Conservation (phyloP, 192 early-diverging fungal species). For the Phlyctochytrium planicorne region DNA sequence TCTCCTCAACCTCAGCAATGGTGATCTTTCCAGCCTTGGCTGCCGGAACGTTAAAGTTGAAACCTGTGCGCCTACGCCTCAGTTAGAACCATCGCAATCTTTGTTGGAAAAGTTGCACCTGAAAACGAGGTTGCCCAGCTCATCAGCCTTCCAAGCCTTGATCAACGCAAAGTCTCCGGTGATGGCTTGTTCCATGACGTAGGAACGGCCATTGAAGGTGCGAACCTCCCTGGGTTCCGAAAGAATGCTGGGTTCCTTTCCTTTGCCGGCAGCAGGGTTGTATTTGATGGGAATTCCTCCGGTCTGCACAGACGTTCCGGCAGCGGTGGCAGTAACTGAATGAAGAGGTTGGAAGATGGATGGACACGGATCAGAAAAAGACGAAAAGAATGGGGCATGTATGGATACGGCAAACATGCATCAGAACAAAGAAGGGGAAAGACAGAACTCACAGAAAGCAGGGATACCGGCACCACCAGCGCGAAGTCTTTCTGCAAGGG, state of each 20-base stretch:
- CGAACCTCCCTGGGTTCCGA: conserved; percentile 61
- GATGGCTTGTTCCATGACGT: conserved; percentile 79
- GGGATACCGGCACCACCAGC: conserved; percentile 78
- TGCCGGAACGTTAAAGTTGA: conserved; percentile 78
- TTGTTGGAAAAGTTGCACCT: conserved; percentile 12
- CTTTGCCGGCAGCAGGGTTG: conserved; percentile 37
- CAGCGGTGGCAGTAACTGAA: conserved; percentile 53
- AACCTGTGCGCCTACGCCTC: conserved; percentile 49
- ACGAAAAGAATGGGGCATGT: not conserved
- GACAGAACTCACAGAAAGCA: conserved; percentile 59
- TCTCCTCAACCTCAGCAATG: conserved; percentile 78
- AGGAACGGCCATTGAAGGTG: conserved; percentile 53
- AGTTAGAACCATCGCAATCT: not conserved
- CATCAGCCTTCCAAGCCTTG: conserved; percentile 86
- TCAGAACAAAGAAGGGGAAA: not conserved
- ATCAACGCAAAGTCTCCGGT: conserved; percentile 71
- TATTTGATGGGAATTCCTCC: conserved; percentile 79
- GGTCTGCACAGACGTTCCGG: conserved; percentile 65
- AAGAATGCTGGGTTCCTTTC: conserved; percentile 49
- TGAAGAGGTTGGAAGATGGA: too few species aligned
- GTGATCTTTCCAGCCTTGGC: conserved; percentile 72
- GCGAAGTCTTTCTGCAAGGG: conserved; percentile 73
- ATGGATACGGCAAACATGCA: not conserved
- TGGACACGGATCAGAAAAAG: not conserved
- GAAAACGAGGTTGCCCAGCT: conserved; percentile 74